Evolutionary conservation across 164 flowering plant species (phyloP).

Genomic region (Malania oleifera): DNA sequence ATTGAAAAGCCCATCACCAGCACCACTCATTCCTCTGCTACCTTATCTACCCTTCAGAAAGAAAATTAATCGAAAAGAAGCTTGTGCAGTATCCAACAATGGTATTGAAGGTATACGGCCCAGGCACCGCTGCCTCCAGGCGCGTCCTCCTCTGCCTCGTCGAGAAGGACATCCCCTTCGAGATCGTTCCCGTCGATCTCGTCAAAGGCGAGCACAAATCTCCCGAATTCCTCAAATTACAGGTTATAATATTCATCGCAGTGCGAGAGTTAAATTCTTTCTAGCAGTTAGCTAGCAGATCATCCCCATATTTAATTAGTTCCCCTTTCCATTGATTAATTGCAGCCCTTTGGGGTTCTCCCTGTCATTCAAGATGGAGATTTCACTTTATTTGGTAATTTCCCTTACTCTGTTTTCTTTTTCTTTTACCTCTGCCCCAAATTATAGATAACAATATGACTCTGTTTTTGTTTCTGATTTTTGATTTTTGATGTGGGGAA

Average conservation of each 20-base stretch:
- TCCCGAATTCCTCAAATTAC: constrained; percentile 48
- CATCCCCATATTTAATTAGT: too few species aligned
- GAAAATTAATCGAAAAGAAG: too few species aligned
- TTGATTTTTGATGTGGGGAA: too few species aligned
- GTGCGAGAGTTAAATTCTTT: constrained; percentile 4
- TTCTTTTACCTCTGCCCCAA: too few species aligned
- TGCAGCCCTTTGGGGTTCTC: constrained; percentile 34
- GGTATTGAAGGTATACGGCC: constrained; percentile 44
- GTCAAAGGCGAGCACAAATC: constrained; percentile 40
- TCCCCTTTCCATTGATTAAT: not conserved
- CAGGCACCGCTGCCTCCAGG: constrained; percentile 35
- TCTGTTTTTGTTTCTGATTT: too few species aligned
- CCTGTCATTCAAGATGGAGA: constrained; percentile 37
- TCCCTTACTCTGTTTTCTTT: not conserved
- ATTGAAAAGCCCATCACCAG: too few species aligned
- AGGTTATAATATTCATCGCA: constrained; percentile 20
- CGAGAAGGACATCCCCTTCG: constrained; percentile 48
- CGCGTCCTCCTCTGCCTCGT: constrained; percentile 38
- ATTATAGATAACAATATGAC: too few species aligned
- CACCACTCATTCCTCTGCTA: too few species aligned
- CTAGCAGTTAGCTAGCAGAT: not conserved
- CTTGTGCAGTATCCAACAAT: too few species aligned
- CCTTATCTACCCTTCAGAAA: too few species aligned
- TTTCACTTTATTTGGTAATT: constrained; percentile 23
- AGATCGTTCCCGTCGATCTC: constrained; percentile 39